phyloP scores from a whole-genome alignment of 805 yeast genomes.

The Huiozyma sinensis region DNA sequence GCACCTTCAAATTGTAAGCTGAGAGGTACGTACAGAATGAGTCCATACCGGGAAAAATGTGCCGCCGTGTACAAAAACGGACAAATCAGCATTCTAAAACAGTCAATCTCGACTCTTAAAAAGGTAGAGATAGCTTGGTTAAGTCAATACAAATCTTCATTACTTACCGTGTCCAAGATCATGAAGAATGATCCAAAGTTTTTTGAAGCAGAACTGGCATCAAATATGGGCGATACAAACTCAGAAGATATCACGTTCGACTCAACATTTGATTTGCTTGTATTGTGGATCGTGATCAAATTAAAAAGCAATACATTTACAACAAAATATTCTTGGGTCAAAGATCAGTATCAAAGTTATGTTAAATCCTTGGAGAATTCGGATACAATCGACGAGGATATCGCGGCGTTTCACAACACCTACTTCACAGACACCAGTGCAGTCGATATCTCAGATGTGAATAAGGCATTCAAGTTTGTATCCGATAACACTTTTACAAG shows the following conservation, averaged over 20 bases:
- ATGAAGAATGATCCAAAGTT: slow-evolving; percentile 42
- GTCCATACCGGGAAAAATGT: slow-evolving; percentile 12
- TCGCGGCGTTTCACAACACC: slow-evolving; percentile 5
- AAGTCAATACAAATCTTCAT: slow-evolving; percentile 29
- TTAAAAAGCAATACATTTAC: slow-evolving; percentile 6
- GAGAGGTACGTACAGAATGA: not conserved
- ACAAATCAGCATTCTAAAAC: slow-evolving; percentile 39
- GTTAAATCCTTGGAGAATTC: not conserved
- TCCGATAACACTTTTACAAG: slow-evolving; percentile 15
- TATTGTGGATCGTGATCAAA: slow-evolving; percentile 23
- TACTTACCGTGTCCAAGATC: slow-evolving; percentile 43
- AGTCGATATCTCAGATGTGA: slow-evolving; percentile 6
- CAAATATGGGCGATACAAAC: slow-evolving; percentile 34
- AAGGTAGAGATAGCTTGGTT: slow-evolving; percentile 40
- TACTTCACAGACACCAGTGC: slow-evolving; percentile 4
- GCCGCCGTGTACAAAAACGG: slow-evolving; percentile 36
- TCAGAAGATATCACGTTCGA: slow-evolving; percentile 35
- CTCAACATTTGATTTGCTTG: slow-evolving; percentile 38
- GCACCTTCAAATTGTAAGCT: not conserved
- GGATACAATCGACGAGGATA: slow-evolving; percentile 2
- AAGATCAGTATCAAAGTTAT: slow-evolving; percentile 4
- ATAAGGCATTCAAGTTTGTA: slow-evolving; percentile 11
- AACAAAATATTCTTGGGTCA: slow-evolving; percentile 13
- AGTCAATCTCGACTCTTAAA: slow-evolving; percentile 36
- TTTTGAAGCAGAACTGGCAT: slow-evolving; percentile 35